Conservation (phyloP, 2,329 filamentous ascomycete genomes). For the Botrytis pseudocinerea region DNA sequence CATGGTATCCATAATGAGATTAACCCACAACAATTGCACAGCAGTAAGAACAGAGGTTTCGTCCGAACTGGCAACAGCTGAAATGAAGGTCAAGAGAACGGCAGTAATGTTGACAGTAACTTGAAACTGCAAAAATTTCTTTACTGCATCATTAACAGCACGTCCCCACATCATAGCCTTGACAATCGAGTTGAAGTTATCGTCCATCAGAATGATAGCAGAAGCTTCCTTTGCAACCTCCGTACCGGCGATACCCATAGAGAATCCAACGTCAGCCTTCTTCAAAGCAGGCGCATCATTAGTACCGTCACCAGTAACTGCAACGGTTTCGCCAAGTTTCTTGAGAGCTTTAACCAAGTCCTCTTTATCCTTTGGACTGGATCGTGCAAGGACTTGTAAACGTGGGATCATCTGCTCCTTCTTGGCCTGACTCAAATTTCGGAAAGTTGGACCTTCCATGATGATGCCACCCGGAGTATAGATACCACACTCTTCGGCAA, state of each 20-base stretch:
- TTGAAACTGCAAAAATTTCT: constrained; percentile 58
- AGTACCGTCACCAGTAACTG: constrained; percentile 66
- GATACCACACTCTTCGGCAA: constrained; percentile 70
- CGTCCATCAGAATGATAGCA: constrained; percentile 62
- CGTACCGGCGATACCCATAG: constrained; percentile 67
- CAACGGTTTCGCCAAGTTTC: constrained; percentile 65
- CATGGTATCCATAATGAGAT: constrained; percentile 84
- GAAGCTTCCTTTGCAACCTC: constrained; percentile 65
- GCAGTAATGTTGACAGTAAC: constrained; percentile 79
- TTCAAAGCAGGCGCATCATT: constrained; percentile 67
- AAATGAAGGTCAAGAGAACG: constrained; percentile 74
- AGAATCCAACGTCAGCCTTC: constrained; percentile 66
- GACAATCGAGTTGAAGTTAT: constrained; percentile 64
- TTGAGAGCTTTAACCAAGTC: constrained; percentile 64
- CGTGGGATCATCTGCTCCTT: constrained; percentile 61
- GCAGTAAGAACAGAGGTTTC: constrained; percentile 71
- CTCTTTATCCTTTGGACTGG: constrained; percentile 69
- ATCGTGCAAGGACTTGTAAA: constrained; percentile 67
- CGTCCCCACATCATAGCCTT: constrained; percentile 63
- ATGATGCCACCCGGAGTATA: constrained; percentile 56
- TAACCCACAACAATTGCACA: constrained; percentile 82
- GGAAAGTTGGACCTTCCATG: constrained; percentile 70
- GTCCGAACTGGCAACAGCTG: constrained; percentile 63
- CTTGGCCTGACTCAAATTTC: constrained; percentile 58
- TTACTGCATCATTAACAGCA: constrained; percentile 56